Evolutionary conservation across 2,329 filamentous ascomycete species (phyloP).

Genomic region (Neoarthrinium moseri): DNA sequence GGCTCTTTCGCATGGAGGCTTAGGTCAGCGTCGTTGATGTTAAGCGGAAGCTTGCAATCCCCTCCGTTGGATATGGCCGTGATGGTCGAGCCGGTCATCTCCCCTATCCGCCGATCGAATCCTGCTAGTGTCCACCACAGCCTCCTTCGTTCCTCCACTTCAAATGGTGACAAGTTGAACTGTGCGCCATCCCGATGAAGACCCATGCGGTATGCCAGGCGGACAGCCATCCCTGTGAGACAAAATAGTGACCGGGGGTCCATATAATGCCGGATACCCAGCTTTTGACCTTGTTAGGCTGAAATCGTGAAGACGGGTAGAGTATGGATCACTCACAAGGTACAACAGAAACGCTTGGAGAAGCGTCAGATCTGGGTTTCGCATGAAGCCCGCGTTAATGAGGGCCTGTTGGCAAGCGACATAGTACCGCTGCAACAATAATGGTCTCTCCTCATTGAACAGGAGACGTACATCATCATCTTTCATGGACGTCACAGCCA

Average conservation of each 20-base stretch:
- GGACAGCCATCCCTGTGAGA: conserved; percentile 63
- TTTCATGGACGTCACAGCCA: conserved; percentile 56
- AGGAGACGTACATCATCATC: conserved; percentile 50
- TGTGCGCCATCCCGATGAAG: conserved; percentile 63
- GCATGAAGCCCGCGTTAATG: conserved; percentile 65
- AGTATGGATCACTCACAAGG: conserved; percentile 44
- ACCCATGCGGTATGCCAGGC: conserved; percentile 67
- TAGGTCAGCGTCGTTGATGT: conserved; percentile 62
- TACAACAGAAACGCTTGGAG: conserved; percentile 69
- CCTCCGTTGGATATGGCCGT: conserved; percentile 53
- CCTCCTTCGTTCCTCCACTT: conserved; percentile 68
- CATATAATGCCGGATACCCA: conserved; percentile 55
- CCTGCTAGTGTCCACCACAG: conserved; percentile 72
- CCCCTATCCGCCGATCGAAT: conserved; percentile 67
- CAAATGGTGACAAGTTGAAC: conserved; percentile 52
- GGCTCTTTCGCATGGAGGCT: conserved; percentile 55
- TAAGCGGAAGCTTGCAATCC: conserved; percentile 57
- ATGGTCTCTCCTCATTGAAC: conserved; percentile 51
- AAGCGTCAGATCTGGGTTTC: conserved; percentile 61
- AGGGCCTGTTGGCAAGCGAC: conserved; percentile 63
- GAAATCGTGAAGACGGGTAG: conserved; percentile 5
- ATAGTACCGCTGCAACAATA: conserved; percentile 53
- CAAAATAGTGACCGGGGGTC: conserved; percentile 62
- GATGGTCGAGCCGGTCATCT: conserved; percentile 60
- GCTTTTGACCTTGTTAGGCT: conserved; percentile 38